Percentiles rank a stretch among this genome's conserved stretches.
Conservation (phyloP, 2,329 filamentous ascomycete genomes). For the Ascocoryne sarcoides region DNA sequence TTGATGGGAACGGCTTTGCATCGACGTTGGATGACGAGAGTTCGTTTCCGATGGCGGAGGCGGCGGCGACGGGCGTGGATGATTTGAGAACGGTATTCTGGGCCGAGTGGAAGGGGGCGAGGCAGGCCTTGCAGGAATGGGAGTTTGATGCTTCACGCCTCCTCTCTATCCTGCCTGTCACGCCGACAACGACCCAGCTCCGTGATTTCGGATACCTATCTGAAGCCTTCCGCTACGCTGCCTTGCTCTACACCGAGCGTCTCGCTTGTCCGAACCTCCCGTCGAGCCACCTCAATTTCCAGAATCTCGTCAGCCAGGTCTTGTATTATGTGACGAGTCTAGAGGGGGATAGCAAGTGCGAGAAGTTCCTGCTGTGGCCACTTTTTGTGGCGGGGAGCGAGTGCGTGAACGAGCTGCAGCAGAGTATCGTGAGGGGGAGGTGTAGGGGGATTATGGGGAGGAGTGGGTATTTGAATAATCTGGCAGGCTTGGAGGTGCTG, state of each 20-base stretch:
- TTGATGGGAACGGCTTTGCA: conserved; percentile 61
- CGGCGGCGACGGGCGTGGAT: conserved; percentile 38
- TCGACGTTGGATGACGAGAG: conserved; percentile 48
- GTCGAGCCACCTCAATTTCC: conserved; percentile 68
- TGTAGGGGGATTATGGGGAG: conserved; percentile 81
- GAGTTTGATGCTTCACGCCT: conserved; percentile 55
- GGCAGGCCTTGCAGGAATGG: conserved; percentile 70
- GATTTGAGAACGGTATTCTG: conserved; percentile 63
- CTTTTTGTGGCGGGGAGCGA: conserved; percentile 86
- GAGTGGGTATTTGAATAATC: conserved; percentile 89
- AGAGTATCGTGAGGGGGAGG: conserved; percentile 67
- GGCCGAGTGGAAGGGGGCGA: conserved; percentile 77
- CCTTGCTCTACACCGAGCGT: conserved; percentile 81
- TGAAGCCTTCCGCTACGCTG: conserved; percentile 83
- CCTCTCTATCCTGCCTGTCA: conserved; percentile 40
- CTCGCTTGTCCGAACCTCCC: conserved; percentile 69
- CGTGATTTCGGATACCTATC: conserved; percentile 74
- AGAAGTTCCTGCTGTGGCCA: conserved; percentile 90
- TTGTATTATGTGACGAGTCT: conserved; percentile 77
- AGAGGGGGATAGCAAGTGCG: conserved; percentile 59
- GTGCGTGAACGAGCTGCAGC: conserved; percentile 73
- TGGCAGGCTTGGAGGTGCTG: conserved; percentile 74
- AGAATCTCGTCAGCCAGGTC: conserved; percentile 72
- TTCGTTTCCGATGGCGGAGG: conserved; percentile 25
- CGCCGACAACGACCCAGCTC: conserved; percentile 50